Conservation (phyloP, 1,284 basidiomycete species). For the Austroboletus niveus region DNA sequence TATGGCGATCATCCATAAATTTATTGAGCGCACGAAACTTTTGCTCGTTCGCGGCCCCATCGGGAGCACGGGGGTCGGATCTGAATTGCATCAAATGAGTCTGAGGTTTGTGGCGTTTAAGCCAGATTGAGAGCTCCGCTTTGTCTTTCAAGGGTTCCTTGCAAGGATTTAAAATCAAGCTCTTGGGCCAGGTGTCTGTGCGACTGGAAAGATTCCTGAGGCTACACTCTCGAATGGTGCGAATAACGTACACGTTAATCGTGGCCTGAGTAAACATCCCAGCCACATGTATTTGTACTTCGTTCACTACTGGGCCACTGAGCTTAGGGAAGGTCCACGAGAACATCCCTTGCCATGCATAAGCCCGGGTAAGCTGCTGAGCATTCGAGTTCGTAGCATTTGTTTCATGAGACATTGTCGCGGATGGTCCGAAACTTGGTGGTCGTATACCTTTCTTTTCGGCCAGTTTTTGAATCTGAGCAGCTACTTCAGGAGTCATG, state of each 20-base stretch:
- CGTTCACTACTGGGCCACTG: conserved; percentile 39
- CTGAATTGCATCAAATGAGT: conserved; percentile 37
- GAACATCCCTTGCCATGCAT: conserved; percentile 51
- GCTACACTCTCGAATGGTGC: background rate
- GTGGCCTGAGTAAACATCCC: conserved; percentile 17
- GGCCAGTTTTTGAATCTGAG: conserved; percentile 53
- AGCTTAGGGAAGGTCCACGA: conserved; percentile 46
- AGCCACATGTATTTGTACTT: conserved; percentile 44
- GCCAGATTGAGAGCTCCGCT: conserved; percentile 49
- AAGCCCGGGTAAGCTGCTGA: conserved; percentile 1
- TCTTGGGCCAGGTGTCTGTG: conserved; percentile 52
- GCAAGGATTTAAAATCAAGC: conserved; percentile 44
- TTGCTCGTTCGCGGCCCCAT: conserved; percentile 38
- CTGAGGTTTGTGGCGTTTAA: conserved; percentile 35
- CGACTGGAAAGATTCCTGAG: conserved; percentile 38
- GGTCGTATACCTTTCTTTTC: conserved; percentile 38
- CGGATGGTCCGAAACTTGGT: conserved; percentile 9
- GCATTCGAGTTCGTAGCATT: conserved; percentile 4
- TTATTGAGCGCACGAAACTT: conserved; percentile 40
- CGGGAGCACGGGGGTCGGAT: conserved; percentile 21
- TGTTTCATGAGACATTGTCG: conserved; percentile 11
- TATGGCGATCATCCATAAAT: conserved; percentile 40
- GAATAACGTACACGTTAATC: conserved; percentile 35
- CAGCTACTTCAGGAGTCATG: conserved; percentile 28
- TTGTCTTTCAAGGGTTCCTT: conserved; percentile 41